Evolutionary conservation across 2,329 filamentous ascomycete genomes (phyloP).

Genomic region (Botrytis tulipae): DNA sequence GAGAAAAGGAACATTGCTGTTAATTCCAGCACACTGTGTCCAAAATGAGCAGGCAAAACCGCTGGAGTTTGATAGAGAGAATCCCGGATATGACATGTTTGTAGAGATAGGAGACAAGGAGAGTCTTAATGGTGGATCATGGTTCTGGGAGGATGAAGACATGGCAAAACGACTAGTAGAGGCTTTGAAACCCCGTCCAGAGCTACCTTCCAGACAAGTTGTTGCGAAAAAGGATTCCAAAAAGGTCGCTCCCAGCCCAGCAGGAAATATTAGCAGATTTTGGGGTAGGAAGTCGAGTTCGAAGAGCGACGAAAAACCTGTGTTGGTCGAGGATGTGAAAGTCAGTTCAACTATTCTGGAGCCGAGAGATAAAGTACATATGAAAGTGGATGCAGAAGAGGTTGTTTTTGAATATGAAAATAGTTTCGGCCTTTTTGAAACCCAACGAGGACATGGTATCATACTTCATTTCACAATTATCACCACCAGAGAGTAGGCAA

Average conservation of each 20-base stretch:
- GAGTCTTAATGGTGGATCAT: slow-evolving; percentile 27
- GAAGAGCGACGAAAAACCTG: slow-evolving; percentile 1
- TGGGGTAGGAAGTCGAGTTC: slow-evolving; percentile 29
- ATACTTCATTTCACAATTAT: slow-evolving; percentile 30
- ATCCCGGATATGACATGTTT: slow-evolving; percentile 28
- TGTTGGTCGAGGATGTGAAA: slow-evolving; percentile 16
- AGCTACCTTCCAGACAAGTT: slow-evolving; percentile 23
- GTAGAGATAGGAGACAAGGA: slow-evolving; percentile 30
- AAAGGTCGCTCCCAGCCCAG: background rate
- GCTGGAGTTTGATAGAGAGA: slow-evolving; percentile 30
- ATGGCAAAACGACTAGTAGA: slow-evolving; percentile 32
- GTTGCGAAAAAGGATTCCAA: slow-evolving; percentile 11
- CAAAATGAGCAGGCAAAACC: slow-evolving; percentile 30
- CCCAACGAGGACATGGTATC: slow-evolving; percentile 34
- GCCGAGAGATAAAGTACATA: slow-evolving; percentile 26
- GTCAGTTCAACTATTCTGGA: background rate
- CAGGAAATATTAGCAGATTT: slow-evolving; percentile 18
- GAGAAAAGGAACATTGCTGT: slow-evolving; percentile 31
- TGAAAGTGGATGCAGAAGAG: slow-evolving; percentile 41
- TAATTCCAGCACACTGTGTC: slow-evolving; percentile 32
- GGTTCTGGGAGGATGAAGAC: slow-evolving; percentile 32
- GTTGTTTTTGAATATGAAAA: slow-evolving; percentile 64
- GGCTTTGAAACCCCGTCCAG: slow-evolving; percentile 27
- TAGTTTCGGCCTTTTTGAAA: slow-evolving; percentile 60
- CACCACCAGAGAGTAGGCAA: background rate